Percentiles rank a stretch among this genome's conserved stretches.
phyloP scores from a whole-genome alignment of 768 basidiomycete species.

The Russula foetens region DNA sequence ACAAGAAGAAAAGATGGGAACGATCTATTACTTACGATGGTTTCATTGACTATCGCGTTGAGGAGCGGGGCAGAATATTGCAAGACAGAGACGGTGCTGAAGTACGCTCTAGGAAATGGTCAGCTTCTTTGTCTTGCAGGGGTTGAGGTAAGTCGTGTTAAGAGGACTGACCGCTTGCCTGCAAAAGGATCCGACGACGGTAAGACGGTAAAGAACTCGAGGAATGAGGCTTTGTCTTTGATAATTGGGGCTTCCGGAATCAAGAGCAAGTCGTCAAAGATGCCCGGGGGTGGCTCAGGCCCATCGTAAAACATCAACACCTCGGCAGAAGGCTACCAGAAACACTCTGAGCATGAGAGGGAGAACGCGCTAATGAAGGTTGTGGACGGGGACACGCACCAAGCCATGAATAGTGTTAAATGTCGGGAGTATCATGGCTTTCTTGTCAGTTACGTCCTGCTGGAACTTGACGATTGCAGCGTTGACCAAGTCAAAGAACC shows the following conservation, averaged over 20 bases:
- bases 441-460: slow-evolving; percentile 2
- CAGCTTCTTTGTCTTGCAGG: not conserved
- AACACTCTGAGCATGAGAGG: not conserved
- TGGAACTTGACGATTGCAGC: slow-evolving; percentile 16
- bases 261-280: slow-evolving; percentile 19
- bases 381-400: not conserved
- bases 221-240: not conserved
- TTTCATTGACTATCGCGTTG: not conserved
- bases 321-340: not conserved
- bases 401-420: not conserved
- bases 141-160: not conserved
- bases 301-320: slow-evolving; percentile 22
- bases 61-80: not conserved
- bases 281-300: slow-evolving; percentile 17
- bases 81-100: slow-evolving; percentile 1
- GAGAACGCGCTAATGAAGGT: not conserved
- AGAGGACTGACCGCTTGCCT: not conserved
- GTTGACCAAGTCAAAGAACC: slow-evolving; percentile 21
- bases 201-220: not conserved
- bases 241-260: not conserved
- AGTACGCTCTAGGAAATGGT: not conserved
- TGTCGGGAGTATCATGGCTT: slow-evolving; percentile 5
- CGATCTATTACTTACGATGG: not conserved
- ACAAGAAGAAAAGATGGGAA: not conserved
- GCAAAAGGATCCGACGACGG: not conserved